Conservation (phyloP, 345 rosid species). For the Syzygium aqueum region DNA sequence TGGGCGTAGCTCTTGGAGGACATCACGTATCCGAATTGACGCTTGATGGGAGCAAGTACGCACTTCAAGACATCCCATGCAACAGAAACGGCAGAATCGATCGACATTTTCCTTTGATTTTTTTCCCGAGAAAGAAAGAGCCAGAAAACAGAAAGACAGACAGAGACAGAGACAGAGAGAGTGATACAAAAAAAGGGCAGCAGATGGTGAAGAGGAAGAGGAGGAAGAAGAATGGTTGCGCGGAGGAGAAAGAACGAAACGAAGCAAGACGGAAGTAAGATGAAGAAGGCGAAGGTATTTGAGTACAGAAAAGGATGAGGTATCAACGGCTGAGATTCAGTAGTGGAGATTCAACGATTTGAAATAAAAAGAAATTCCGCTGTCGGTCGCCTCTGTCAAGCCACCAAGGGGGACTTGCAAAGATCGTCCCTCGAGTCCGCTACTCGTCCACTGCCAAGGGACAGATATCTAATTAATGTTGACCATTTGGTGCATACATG, state of each 20-base stretch:
- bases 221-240: background rate
- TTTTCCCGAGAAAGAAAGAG: background rate
- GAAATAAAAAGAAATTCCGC: background rate
- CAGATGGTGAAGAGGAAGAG: background rate
- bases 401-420: background rate
- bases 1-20: background rate
- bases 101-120: background rate
- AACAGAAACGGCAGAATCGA: background rate
- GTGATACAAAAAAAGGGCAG: background rate
- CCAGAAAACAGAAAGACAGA: background rate
- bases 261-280: too few species aligned
- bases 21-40: background rate
- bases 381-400: background rate
- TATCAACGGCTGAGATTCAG: background rate
- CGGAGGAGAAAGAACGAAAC: background rate
- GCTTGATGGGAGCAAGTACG: background rate
- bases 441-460: rapidly evolving
- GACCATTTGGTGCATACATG: background rate
- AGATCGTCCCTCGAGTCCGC: background rate
- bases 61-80: background rate
- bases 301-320: background rate
- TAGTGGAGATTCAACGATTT: background rate
- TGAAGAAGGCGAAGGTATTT: background rate
- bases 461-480: background rate
- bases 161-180: background rate